These are phyloP conservation scores for Aspergillus calidoustus DNA, from an alignment of 2,329 filamentous ascomycete species.

Conservation along the genomic window DNA sequence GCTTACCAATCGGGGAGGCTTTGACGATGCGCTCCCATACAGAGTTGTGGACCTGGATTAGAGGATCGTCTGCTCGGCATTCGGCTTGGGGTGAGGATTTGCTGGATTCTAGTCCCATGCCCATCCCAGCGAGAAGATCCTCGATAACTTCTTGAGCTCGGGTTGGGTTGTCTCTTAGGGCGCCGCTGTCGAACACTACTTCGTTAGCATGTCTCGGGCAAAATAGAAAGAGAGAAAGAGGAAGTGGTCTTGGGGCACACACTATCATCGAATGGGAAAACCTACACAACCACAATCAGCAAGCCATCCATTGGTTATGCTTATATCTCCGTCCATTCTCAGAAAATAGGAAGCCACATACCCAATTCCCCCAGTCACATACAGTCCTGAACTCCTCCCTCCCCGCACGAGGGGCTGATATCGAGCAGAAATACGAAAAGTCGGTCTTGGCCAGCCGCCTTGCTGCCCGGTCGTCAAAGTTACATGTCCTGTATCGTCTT, in stretches of 20 bases:
- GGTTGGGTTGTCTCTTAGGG: conserved; percentile 29
- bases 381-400: conserved; percentile 29
- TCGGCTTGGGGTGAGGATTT: not conserved
- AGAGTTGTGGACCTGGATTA: conserved; percentile 34
- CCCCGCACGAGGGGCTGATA: conserved; percentile 30
- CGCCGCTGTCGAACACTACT: conserved; percentile 38
- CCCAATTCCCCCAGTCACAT: conserved; percentile 37
- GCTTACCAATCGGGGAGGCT: conserved; percentile 17
- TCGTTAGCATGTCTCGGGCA: not conserved
- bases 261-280: conserved; percentile 26
- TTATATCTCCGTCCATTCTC: no score
- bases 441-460: conserved; percentile 25
- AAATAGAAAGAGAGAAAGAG: not conserved
- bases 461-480: conserved; percentile 17
- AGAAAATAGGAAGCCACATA: conserved; percentile 4
- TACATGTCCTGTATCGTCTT: conserved; percentile 21
- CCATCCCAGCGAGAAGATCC: conserved; percentile 26
- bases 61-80: not conserved
- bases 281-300: conserved; percentile 3
- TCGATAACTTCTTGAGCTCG: conserved; percentile 30
- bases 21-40: conserved; percentile 31
- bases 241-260: not conserved
- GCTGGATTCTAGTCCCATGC: not conserved
- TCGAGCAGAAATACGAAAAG: conserved; percentile 32
- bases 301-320: not conserved